Conservation (phyloP, 2,329 filamentous ascomycete genomes). For the Neonectria hederae region DNA sequence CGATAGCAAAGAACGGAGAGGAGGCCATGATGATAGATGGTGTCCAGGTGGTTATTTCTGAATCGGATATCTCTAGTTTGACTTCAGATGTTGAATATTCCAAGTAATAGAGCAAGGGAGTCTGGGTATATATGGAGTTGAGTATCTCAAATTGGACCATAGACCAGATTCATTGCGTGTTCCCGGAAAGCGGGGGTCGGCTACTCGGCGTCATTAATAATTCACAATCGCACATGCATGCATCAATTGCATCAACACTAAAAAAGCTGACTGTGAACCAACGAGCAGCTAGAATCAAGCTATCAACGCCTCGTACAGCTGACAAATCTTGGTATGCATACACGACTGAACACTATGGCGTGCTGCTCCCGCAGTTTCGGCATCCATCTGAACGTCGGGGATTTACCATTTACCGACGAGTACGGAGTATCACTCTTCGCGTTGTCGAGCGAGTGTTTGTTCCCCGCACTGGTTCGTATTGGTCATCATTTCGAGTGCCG, state of each 20-base stretch:
- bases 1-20: slow-evolving; percentile 67
- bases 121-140: slow-evolving; percentile 5
- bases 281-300: not conserved
- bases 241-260: not conserved
- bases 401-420: too few relatives aligned
- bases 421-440: too few relatives aligned
- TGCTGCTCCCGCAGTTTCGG: not conserved
- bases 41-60: not conserved
- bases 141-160: slow-evolving; percentile 14
- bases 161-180: slow-evolving; percentile 7
- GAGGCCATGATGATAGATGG: slow-evolving; percentile 27
- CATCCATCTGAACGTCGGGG: not conserved
- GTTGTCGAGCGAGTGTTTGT: not conserved
- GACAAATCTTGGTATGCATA: not conserved
- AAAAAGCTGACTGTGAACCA: not conserved
- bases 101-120: not conserved
- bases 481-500: not conserved
- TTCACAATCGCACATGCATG: not conserved
- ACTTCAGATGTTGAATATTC: not conserved
- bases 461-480: not conserved
- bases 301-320: not conserved
- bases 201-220: slow-evolving; percentile 7
- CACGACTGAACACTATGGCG: not conserved
- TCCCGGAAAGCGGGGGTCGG: slow-evolving; percentile 14
- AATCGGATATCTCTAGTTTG: not conserved